Base-by-base conservation (phyloP, 495 filamentous ascomycete species). In the Lophium mytilinum region DNA sequence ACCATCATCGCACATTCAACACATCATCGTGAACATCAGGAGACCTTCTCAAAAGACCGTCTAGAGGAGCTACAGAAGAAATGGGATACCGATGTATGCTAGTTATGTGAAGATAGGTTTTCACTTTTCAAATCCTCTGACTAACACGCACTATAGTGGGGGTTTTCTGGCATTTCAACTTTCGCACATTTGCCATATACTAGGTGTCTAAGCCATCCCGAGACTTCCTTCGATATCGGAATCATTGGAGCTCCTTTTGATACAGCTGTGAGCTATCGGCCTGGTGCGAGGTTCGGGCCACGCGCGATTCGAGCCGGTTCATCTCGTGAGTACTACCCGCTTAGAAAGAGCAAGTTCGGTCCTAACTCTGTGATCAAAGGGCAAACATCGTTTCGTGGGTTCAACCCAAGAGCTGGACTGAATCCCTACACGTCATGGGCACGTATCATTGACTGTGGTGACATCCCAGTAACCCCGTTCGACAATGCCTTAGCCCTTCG, bases 171-270 rank as follows among this genome's bases (percentile, higher is more conserved):
- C 59, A 85, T 92, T 41, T 82, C 81, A 39, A 85, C 84, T 37
- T 95, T 92, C 70, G 89, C 86, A 40, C 89, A 93, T 65, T 75
- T 91, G 15, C 78, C 80, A 55, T 79, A 90, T 58, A 76, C 83
- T 51, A 88, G 85, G 52, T 93, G 88, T 63, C 75, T 93, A 2
- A 83, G 83, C 34, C 79, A 80, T 46, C 86, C 85, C 0, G 71
- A 79, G 37, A 78, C 79, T 58, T 66, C 71, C 24, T 92, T 83
- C 61, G 89, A 94, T 67, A 90, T 94, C 58, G 89, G 77, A 35
- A 80, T 94, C 48, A 80, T 94, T 49, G 89, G 89, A 1, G 88
- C 82, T 1, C 89, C 89, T 0, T 94, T 94, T 65, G 89, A 94
- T 68, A 92, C 88, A 0, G 86, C 88, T 15, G 84, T 88, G 15